Conservation (phyloP, 768 basidiomycete species). For the Rhizopogon salebrosus region DNA sequence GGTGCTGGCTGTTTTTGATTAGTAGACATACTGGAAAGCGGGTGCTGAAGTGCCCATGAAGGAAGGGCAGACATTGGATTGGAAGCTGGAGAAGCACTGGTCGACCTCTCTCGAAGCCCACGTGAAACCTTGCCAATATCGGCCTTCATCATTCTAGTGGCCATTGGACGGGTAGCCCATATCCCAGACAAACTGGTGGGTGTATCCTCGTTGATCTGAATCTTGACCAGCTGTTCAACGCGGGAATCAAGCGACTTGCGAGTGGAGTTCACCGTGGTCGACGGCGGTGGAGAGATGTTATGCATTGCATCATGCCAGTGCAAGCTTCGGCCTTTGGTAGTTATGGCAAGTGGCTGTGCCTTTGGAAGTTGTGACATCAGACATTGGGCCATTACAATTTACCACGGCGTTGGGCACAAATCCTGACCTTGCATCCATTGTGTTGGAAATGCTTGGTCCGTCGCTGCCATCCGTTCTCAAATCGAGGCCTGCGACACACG, state of each 20-base stretch:
- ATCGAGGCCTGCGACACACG: conserved; percentile 27
- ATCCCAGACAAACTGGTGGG: not conserved
- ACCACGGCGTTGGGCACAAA: no score
- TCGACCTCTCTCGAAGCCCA: not conserved
- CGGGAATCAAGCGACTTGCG: not conserved
- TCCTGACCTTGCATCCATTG: no score
- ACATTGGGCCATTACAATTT: no score
- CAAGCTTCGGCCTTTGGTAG: not conserved
- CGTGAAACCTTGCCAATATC: conserved; percentile 1
- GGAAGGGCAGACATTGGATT: not conserved
- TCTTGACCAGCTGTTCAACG: not conserved
- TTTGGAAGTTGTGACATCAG: no score
- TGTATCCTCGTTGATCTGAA: not conserved
- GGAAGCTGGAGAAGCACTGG: not conserved
- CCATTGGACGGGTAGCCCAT: not conserved
- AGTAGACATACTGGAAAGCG: not conserved
- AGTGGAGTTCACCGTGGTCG: not conserved
- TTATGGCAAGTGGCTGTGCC: not conserved
- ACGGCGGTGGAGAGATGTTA: not conserved
- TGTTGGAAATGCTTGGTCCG: conserved; percentile 15
- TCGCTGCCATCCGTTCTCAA: conserved; percentile 30
- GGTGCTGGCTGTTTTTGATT: conserved; percentile 1
- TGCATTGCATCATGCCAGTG: not conserved
- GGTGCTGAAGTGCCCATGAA: not conserved
- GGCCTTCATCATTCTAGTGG: not conserved